A percentile compares a stretch with the other conserved stretches of the same genome.
phyloP scores from a whole-genome alignment of 2,329 filamentous ascomycete genomes.

The Pseudocercospora macadamiae region DNA sequence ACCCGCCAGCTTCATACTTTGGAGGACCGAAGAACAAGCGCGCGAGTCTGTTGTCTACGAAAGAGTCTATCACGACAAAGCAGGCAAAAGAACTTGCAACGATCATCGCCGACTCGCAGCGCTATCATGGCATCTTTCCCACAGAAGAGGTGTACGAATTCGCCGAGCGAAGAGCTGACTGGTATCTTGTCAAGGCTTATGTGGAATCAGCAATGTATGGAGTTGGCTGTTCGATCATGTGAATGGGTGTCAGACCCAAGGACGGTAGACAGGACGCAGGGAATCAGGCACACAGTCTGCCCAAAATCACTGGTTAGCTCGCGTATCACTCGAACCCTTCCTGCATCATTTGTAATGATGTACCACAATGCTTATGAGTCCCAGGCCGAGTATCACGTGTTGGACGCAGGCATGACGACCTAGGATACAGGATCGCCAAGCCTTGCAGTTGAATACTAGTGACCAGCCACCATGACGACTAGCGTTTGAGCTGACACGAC shows the following conservation, averaged over 20 bases:
- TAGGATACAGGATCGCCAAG: background rate
- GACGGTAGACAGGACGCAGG: background rate
- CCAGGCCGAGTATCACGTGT: background rate
- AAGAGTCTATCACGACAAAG: slow-evolving; percentile 54
- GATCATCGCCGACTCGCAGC: slow-evolving; percentile 87
- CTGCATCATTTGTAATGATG: background rate
- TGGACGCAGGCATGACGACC: background rate
- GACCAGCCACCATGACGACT: background rate
- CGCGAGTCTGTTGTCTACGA: slow-evolving; percentile 31
- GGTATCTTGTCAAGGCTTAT: slow-evolving; percentile 84
- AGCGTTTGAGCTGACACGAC: background rate
- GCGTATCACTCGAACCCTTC: background rate
- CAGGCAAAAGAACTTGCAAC: slow-evolving; percentile 94
- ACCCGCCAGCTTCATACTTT: slow-evolving; percentile 36
- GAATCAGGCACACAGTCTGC: background rate
- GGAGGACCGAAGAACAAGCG: slow-evolving; percentile 29
- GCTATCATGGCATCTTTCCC: slow-evolving; percentile 89
- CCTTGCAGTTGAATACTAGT: background rate
- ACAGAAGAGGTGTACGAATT: slow-evolving; percentile 98
- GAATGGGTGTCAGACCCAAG: slow-evolving; percentile 14
- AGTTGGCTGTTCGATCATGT: slow-evolving; percentile 87
- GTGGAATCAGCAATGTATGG: slow-evolving; percentile 98
- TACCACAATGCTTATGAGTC: background rate
- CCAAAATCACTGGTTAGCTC: no score
- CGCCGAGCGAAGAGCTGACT: slow-evolving; percentile 89